Base-by-base conservation (phyloP, 2,329 filamentous ascomycete genomes). In the Fusarium newnesense region DNA sequence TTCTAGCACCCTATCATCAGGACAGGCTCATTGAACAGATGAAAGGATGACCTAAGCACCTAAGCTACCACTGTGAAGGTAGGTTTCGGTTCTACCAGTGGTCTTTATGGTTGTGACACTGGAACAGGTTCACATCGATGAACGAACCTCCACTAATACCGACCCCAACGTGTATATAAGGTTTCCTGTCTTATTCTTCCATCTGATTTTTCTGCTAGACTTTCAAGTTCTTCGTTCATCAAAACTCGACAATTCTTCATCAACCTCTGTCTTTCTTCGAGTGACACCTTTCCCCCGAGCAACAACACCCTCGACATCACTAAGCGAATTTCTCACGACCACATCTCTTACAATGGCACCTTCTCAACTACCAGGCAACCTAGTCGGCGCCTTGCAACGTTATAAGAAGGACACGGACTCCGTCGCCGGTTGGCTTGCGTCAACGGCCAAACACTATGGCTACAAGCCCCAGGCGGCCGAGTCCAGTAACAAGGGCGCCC, bases 371-470 rank as follows among this genome's bases (percentile, higher is more conserved):
- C 52, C 64, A 24, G 18, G 21, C 8, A n/a, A 9, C 1, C 30
- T 65, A 28, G 28, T 65, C 4, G 7, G 16, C 9, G 36, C 7
- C 10, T 28, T 37, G 4, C 8, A 40, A 5, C 28, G 15, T 7
- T 66, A 60, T 12, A 67, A 67, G 11, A 6, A 34, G 4, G 64
- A 67, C 11, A 53, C 61, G 10, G 7, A 67, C 11, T 50, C 34
- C 7, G 39, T 66, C 1, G 62, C 56, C 4, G 26, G 18, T 1
- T 69, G 62, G 43, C 26, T 69, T 5, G 49, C 54, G 3, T 57
- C 56, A 0, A 52, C 50, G 6, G 43, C 56, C 11, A 44, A 34
- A 3, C 4, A 28, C 2, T 52, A 50, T 19, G 21, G 62, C 21
- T 67, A 57, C 5, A 43, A 42, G 12, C 13, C n/a, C 32, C 34